Evolutionary conservation across 164 flowering plant species (phyloP), one percentile per base, ranked within the genome.

Genomic region (grape (Vitis vinifera)): DNA sequence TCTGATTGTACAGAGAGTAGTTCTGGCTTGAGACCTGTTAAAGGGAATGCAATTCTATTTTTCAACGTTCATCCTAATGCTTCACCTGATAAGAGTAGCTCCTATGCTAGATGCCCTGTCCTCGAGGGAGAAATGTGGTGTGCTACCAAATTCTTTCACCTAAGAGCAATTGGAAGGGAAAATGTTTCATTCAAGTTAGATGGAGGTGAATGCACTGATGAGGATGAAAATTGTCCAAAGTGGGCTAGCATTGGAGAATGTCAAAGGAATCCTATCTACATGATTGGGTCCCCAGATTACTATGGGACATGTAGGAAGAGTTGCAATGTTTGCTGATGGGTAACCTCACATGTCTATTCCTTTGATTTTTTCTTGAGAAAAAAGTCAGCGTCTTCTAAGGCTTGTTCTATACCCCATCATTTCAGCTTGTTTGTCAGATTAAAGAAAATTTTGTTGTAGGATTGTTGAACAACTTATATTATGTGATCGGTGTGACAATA

Each of bases 171-270:
- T 30, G 37, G 57, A 0, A 14, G 19, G 30, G 53, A n/a, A 65
- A 65, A 62, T 10, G 44, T 14, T 11, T 30, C 67, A 1, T 30
- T 37, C 4, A 75, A 77, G 55, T 71, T 80, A 9, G 87, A 78
- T 3, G 74, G 71, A 30, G 70, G 51, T 51, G 90, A 80, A n/a
- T 96, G 99, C 86, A 82, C 77, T 0, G 99, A 96, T 80, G 94
- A 91, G 72, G 86, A 91, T 68, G 91, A 88, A 1, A 84, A 68
- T 55, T 93, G 97, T 69, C 71, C 83, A 3, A 62, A 63, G 0
- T 96, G 98, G 99, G 98, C 98, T 69, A 83, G 86, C 8, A 10
- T 52, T 9, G 99, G 99, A 13, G 99, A 93, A 73, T 96, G 99
- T 72, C 72, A 86, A 60, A 85, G 74, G 78, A 94, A 94, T 69